Base-by-base conservation (phyloP, 805 yeast genomes). In the Candida boleticola region DNA sequence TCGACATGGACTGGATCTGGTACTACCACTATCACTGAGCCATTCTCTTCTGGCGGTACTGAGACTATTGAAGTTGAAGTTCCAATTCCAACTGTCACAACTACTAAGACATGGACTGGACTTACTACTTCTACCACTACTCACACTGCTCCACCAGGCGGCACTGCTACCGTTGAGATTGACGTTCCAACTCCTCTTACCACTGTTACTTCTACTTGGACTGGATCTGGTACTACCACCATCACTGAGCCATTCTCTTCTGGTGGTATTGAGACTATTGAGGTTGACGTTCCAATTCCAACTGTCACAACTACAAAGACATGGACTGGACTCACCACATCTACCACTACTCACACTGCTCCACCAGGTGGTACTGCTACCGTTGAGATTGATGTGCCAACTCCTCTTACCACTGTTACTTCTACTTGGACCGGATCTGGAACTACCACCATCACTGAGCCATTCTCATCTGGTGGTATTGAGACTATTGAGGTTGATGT, bases 271-370 rank as follows among this genome's bases (percentile, higher is more conserved):
- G 48, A 42, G 22, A 43, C 45, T 5, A 26, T 46, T 13, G 22
- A 41, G 20, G 48, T 53, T 3, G 45, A 50, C 3, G 47, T 47
- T 18, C 59, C 60, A 5, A 46, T 39, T 36, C 50, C 55, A 17
- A 42, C 47, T 35, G 50, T 44, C n/a, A 49, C 61, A 53, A 85
- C 83, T 65, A 90, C 97, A 1, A 4, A 2, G 21, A 41, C 48
- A 5, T 49, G 47, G 48, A 46, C 47, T 5, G 36, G 38, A 18
- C 29, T 32, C 4, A 13, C 5, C 25, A 26, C 33, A 7, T 19
- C 25, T 19, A 33, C 36, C 14, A 33, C 36, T 17, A 33, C 36
- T 29, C 7, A 6, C 25, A 18, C 41, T 31, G 31, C 37, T 5
- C 36, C 37, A 14, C 16, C 38, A 29, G 38, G 29, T 33, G 37